Evolutionary conservation across 1,284 basidiomycete species (phyloP).

Genomic region (Cutaneotrichosporon curvatum): DNA sequence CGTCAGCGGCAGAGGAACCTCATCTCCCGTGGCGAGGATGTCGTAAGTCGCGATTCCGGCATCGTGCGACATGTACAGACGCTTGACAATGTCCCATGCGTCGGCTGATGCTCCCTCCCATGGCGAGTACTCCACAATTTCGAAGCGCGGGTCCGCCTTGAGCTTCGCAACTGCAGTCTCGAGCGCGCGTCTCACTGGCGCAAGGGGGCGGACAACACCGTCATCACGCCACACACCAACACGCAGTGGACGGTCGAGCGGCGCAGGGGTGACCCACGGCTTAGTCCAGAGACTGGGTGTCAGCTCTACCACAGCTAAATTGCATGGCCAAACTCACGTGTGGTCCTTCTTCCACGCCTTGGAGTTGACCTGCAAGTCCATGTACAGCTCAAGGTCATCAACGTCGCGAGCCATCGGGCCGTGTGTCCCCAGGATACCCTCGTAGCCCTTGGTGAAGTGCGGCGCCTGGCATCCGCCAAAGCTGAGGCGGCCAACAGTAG

Average conservation of each 20-base stretch:
- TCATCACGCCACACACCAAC: constrained; percentile 46
- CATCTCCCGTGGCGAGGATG: constrained; percentile 27
- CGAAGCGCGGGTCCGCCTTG: constrained; percentile 16
- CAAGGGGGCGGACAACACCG: constrained; percentile 40
- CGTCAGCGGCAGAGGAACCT: constrained; percentile 32
- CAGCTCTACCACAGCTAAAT: too few relatives aligned
- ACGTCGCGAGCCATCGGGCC: constrained; percentile 38
- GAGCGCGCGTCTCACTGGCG: constrained; percentile 43
- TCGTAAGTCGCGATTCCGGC: constrained; percentile 22
- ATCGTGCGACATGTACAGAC: constrained; percentile 39
- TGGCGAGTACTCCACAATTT: constrained; percentile 29
- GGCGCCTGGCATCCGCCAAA: constrained; percentile 28
- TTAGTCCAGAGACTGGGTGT: too few relatives aligned
- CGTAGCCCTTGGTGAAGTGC: constrained; percentile 21
- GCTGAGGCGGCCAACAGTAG: constrained; percentile 33
- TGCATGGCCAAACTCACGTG: neutral
- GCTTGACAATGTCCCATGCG: constrained; percentile 27
- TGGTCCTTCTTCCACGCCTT: constrained; percentile 40
- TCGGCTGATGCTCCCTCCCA: constrained; percentile 12
- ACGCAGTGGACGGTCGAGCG: constrained; percentile 26
- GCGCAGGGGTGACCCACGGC: too few relatives aligned
- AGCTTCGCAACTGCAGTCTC: constrained; percentile 28
- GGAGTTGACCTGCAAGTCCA: constrained; percentile 27
- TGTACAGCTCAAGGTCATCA: constrained; percentile 39
- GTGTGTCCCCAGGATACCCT: constrained; percentile 30